Evolutionary conservation across 306 rosid genomes (phyloP).

Genomic region (Vigna mungo): DNA sequence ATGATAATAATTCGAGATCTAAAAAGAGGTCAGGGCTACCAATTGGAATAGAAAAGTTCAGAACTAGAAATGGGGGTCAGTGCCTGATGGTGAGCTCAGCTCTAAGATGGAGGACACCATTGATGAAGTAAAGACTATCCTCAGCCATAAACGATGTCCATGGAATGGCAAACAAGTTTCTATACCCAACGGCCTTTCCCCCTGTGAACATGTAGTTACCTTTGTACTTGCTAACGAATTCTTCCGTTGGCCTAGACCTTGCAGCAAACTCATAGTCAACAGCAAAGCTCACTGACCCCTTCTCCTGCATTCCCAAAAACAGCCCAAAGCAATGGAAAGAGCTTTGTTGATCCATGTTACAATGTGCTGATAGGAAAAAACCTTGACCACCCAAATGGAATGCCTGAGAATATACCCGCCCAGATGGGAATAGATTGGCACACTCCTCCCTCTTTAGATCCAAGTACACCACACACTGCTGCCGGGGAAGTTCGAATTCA

Average conservation of each 20-base stretch:
- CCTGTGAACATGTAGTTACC: conserved; percentile 97
- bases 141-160: conserved; percentile 91
- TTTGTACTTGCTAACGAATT: conserved; percentile 90
- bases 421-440: conserved; percentile 75
- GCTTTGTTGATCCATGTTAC: conserved; percentile 98
- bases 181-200: conserved; percentile 96
- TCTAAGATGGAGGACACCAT: conserved; percentile 92
- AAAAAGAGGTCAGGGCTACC: conserved; percentile 36
- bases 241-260: conserved; percentile 79
- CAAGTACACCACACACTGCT: conserved; percentile 93
- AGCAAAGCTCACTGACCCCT: conserved; percentile 88
- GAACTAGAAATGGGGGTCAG: conserved; percentile 44
- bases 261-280: conserved; percentile 98
- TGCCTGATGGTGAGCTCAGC: conserved; percentile 92
- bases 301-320: conserved; percentile 97
- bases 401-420: conserved; percentile 97
- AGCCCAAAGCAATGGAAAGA: conserved; percentile 96
- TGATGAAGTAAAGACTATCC: conserved; percentile 83
- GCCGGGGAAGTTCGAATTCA: conserved; percentile 90
- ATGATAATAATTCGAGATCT: not conserved
- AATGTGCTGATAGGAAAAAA: conserved; percentile 95
- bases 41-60: conserved; percentile 30
- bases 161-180: conserved; percentile 85
- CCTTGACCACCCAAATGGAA: conserved; percentile 99
- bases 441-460: conserved; percentile 97